Conservation (phyloP, 225 moss, liverwort and hornwort species). For the Thuidium tamariscinum region DNA sequence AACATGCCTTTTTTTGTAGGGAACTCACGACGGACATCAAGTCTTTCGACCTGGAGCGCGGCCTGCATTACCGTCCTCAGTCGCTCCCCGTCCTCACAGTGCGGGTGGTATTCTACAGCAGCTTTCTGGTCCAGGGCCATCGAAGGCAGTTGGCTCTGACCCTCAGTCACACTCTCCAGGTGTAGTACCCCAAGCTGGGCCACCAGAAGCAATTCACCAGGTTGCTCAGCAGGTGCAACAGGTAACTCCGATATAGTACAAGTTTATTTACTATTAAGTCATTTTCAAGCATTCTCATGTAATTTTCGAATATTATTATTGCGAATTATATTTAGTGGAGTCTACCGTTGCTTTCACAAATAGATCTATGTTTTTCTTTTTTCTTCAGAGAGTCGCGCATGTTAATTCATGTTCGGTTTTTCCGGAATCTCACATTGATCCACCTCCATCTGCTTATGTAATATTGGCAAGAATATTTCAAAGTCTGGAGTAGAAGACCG, state of each 20-base stretch:
- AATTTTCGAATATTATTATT: background rate
- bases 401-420: background rate
- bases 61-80: constrained; percentile 8
- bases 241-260: background rate
- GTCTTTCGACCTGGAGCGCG: constrained; percentile 22
- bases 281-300: background rate
- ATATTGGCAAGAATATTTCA: background rate
- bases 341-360: background rate
- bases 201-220: constrained; percentile 34
- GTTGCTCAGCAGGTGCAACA: constrained; percentile 73
- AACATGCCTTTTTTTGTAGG: constrained; percentile 5
- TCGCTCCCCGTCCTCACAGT: background rate
- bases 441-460: background rate
- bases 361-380: background rate
- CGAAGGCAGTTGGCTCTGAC: constrained; percentile 15
- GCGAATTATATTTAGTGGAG: background rate
- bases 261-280: background rate
- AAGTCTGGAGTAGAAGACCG: background rate
- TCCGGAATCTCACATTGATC: background rate
- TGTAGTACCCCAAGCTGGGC: constrained; percentile 26
- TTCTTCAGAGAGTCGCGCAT: background rate
- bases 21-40: constrained; percentile 9
- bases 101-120: constrained; percentile 10
- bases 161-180: constrained; percentile 23
- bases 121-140: constrained; percentile 5